Conservation (phyloP, 1,284 basidiomycete genomes). For the Apiotrichum brassicae region DNA sequence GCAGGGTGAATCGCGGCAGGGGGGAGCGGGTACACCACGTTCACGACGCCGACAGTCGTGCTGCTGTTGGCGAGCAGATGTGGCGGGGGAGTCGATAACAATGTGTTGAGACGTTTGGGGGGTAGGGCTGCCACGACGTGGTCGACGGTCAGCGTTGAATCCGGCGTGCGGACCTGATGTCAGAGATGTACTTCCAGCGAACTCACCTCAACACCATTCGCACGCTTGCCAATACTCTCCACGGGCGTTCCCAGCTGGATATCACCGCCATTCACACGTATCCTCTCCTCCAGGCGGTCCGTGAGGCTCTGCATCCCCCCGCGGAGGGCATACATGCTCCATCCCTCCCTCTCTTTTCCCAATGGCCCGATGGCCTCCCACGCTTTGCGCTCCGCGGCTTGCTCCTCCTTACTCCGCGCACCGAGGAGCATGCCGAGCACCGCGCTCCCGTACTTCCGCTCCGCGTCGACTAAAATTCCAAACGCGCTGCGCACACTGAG, state of each 20-base stretch:
- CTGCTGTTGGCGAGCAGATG: constrained; percentile 47
- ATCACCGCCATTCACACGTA: constrained; percentile 54
- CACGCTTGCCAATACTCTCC: background rate
- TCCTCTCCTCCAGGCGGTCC: constrained; percentile 52
- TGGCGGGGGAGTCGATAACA: constrained; percentile 47
- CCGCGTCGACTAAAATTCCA: constrained; percentile 63
- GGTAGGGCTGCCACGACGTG: constrained; percentile 33
- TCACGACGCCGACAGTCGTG: constrained; percentile 62
- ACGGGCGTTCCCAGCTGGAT: constrained; percentile 53
- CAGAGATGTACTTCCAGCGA: constrained; percentile 48
- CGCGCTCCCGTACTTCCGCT: constrained; percentile 61
- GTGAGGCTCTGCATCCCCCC: constrained; percentile 71
- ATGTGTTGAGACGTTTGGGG: constrained; percentile 17
- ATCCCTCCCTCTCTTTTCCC: constrained; percentile 28
- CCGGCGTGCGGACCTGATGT: background rate
- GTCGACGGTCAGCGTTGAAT: background rate
- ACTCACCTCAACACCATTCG: constrained; percentile 6
- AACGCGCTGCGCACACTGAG: constrained; percentile 75
- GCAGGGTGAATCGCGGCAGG: constrained; percentile 57
- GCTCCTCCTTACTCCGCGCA: constrained; percentile 13
- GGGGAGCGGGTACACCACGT: constrained; percentile 55
- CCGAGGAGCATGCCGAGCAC: constrained; percentile 60
- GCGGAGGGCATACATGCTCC: constrained; percentile 38
- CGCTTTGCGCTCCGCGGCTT: constrained; percentile 14
- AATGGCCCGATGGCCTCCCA: constrained; percentile 17